These are phyloP conservation scores for Citrullus mucosospermus DNA, from an alignment of 306 rosid species.

Conservation along the genomic window DNA sequence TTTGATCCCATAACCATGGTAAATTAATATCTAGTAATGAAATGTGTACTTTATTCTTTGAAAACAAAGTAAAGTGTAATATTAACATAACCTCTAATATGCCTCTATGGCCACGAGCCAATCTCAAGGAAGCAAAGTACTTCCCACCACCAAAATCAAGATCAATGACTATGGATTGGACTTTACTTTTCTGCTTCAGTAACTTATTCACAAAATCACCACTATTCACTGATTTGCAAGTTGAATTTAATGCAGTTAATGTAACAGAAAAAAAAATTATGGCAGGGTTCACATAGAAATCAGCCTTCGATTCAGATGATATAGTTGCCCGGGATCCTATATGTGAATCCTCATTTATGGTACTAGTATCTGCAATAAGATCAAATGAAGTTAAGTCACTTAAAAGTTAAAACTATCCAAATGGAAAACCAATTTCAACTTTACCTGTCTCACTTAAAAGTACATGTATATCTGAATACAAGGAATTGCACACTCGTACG, in stretches of 20 bases:
- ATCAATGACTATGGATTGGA: constrained; percentile 48
- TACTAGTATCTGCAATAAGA: constrained; percentile 35
- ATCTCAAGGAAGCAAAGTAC: constrained; percentile 56
- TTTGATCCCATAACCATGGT: not conserved
- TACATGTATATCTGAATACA: constrained; percentile 66
- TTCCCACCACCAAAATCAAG: constrained; percentile 73
- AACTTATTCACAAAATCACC: constrained; percentile 74
- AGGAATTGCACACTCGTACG: constrained; percentile 58
- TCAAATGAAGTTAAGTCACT: constrained; percentile 10
- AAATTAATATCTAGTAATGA: not conserved
- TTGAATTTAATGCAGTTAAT: constrained; percentile 36
- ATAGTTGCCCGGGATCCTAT: constrained; percentile 50
- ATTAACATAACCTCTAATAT: constrained; percentile 50
- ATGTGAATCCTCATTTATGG: constrained; percentile 26
- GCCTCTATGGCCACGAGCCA: constrained; percentile 73
- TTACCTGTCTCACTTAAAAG: constrained; percentile 72
- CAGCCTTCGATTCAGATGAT: constrained; percentile 46
- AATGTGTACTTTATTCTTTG: not conserved
- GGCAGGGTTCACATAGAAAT: constrained; percentile 71
- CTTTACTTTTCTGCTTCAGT: constrained; percentile 52
- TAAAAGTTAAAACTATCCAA: constrained; percentile 4
- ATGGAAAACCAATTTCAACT: constrained; percentile 9
- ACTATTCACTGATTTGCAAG: constrained; percentile 64
- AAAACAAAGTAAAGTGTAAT: not conserved
- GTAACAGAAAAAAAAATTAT: constrained; percentile 57